These are phyloP conservation scores for Pythium chondricola DNA, from an alignment of 352 stramenopile species.

Conservation along the genomic window DNA sequence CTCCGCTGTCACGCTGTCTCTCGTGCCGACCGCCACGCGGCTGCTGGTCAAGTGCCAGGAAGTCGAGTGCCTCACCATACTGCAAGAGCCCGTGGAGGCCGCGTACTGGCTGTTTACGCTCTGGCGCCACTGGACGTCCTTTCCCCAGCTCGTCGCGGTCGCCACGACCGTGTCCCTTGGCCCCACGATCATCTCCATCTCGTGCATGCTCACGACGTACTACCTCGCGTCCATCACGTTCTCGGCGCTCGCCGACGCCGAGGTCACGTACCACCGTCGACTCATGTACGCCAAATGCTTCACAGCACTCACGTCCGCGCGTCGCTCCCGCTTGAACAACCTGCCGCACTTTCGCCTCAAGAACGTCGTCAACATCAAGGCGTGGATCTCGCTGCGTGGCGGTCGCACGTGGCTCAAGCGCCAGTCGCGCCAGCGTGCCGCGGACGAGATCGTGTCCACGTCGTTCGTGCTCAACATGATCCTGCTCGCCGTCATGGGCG, in stretches of 20 bases:
- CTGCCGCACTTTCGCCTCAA: conserved; percentile 87
- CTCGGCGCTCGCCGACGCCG: conserved; percentile 64
- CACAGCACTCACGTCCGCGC: conserved; percentile 80
- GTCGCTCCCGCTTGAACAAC: conserved; percentile 74
- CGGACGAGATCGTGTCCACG: conserved; percentile 86
- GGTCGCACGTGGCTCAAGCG: conserved; percentile 86
- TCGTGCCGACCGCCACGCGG: conserved; percentile 57
- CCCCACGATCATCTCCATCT: conserved; percentile 50
- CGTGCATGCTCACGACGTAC: conserved; percentile 68
- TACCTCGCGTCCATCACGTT: conserved; percentile 73
- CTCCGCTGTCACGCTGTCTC: conserved; percentile 43
- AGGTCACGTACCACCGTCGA: conserved; percentile 81
- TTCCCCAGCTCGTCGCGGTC: conserved; percentile 8
- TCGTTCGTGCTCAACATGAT: conserved; percentile 86
- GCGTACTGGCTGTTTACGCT: conserved; percentile 26
- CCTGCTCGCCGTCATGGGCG: conserved; percentile 79
- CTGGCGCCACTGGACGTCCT: conserved; percentile 17
- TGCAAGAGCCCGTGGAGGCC: conserved; percentile 42
- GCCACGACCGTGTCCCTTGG: conserved; percentile 21
- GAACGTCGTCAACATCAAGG: conserved; percentile 89
- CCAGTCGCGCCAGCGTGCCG: conserved; percentile 75
- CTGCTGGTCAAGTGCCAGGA: conserved; percentile 52
- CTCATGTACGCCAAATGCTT: conserved; percentile 89
- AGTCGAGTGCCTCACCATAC: conserved; percentile 39
- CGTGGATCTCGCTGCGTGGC: conserved; percentile 84